Evolutionary conservation across 495 filamentous ascomycete genomes (phyloP).

Genomic region (Penicillium bovifimosum): DNA sequence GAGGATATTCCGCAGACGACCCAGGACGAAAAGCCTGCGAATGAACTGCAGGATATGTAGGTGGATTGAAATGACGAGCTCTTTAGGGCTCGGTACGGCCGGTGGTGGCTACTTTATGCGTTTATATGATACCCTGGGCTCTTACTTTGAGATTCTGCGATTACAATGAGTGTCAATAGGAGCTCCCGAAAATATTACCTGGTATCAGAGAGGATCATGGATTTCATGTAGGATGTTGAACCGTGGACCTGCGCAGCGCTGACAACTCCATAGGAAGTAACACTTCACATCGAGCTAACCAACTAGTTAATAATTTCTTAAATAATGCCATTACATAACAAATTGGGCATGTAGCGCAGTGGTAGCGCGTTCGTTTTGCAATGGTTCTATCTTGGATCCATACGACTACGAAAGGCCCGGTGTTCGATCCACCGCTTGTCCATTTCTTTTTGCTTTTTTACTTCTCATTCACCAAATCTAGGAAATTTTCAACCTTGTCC

Average conservation of each 20-base stretch:
- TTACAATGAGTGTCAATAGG: neutral
- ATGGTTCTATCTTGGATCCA: too few species aligned
- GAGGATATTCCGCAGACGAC: conserved; percentile 4
- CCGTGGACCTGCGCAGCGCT: too few species aligned
- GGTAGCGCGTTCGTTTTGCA: conserved; percentile 15
- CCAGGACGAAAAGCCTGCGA: conserved; percentile 8
- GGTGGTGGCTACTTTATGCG: neutral
- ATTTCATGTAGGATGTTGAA: too few species aligned
- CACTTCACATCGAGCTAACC: too few species aligned
- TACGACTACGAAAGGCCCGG: conserved; percentile 11
- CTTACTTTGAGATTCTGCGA: neutral
- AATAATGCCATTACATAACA: neutral
- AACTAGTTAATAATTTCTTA: neutral
- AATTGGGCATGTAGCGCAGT: conserved; percentile 11
- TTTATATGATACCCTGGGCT: conserved; percentile 35
- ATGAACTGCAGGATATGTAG: conserved; percentile 30
- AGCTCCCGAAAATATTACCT: too few species aligned
- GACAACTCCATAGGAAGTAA: too few species aligned
- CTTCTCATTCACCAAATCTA: too few species aligned
- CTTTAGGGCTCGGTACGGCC: neutral
- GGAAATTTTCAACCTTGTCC: too few species aligned
- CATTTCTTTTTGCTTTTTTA: conserved; percentile 10
- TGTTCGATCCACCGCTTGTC: conserved; percentile 16
- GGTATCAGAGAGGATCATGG: too few species aligned
- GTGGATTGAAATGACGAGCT: conserved; percentile 22